These are phyloP conservation scores for Monosporascus sp. DNA, from an alignment of 2,329 filamentous ascomycete species.

Conservation along the genomic window DNA sequence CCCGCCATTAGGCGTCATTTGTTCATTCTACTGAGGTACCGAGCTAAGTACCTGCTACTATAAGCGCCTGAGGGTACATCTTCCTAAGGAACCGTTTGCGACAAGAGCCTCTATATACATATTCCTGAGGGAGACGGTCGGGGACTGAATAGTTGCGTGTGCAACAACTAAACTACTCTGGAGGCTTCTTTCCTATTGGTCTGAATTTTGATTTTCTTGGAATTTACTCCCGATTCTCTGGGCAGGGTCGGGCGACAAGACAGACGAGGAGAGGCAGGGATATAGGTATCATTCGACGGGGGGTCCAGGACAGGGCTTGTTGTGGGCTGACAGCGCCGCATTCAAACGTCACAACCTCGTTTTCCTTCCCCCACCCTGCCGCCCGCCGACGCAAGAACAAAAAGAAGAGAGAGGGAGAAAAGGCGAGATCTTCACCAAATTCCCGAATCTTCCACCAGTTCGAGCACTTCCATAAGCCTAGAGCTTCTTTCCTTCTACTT, in stretches of 20 bases:
- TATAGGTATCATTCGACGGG: neutral
- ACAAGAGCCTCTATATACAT: neutral
- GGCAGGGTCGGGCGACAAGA: neutral
- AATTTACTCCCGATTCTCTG: neutral
- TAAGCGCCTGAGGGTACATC: too few species aligned
- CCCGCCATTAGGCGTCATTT: conserved; percentile 16
- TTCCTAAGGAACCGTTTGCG: too few species aligned
- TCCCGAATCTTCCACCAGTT: conserved; percentile 10
- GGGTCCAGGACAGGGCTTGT: neutral
- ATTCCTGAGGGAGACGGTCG: neutral
- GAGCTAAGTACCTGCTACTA: too few species aligned
- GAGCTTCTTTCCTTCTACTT: neutral
- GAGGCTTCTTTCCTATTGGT: neutral
- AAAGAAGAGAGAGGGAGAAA: neutral
- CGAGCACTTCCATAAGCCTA: neutral
- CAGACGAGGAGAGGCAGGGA: neutral
- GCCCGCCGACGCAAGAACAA: neutral
- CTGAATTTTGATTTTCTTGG: neutral
- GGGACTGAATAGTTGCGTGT: too few species aligned
- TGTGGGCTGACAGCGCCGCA: neutral
- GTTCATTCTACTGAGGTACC: too few species aligned
- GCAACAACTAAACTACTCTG: neutral
- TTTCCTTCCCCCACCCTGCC: neutral
- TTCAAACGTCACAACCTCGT: neutral
- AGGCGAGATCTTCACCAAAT: neutral